These are phyloP conservation scores for Arthrinium puccinioides DNA, from an alignment of 2,329 filamentous ascomycete species.

Conservation along the genomic window DNA sequence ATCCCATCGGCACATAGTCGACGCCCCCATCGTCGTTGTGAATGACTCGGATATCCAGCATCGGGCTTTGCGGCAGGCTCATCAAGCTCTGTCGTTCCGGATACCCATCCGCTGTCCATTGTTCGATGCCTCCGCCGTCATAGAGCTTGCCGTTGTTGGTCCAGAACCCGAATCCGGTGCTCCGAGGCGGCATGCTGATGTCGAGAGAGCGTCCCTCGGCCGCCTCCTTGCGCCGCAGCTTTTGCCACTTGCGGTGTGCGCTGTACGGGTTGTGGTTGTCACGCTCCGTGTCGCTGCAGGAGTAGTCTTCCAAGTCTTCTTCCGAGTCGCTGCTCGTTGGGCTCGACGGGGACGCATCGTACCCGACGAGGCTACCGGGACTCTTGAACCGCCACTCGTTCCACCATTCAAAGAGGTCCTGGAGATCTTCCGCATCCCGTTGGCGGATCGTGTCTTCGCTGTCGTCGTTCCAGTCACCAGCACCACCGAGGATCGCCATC, in stretches of 20 bases:
- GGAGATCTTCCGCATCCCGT: constrained; percentile 36
- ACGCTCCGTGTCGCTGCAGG: constrained; percentile 18
- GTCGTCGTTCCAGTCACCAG: constrained; percentile 42
- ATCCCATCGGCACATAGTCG: constrained; percentile 49
- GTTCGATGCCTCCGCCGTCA: constrained; percentile 8
- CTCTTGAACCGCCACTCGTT: constrained; percentile 39
- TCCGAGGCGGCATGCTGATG: background rate
- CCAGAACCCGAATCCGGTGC: constrained; percentile 3
- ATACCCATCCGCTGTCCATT: constrained; percentile 27
- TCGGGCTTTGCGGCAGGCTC: constrained; percentile 44
- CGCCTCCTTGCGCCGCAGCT: constrained; percentile 7
- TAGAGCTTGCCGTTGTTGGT: constrained; percentile 10
- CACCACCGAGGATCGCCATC: constrained; percentile 54
- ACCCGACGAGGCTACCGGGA: constrained; percentile 29
- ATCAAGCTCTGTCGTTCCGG: constrained; percentile 24
- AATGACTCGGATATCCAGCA: constrained; percentile 38
- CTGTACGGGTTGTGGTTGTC: constrained; percentile 19
- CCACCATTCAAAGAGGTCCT: constrained; percentile 45
- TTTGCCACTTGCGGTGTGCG: constrained; percentile 17
- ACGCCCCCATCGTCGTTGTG: constrained; percentile 30
- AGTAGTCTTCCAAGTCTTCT: constrained; percentile 19
- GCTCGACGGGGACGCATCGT: constrained; percentile 16
- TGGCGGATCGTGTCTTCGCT: constrained; percentile 30
- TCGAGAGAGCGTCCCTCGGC: constrained; percentile 6
- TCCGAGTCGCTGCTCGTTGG: constrained; percentile 19